These are phyloP conservation scores for Arachis monticola DNA, from an alignment of 331 rosid genomes.

Conservation along the genomic window DNA sequence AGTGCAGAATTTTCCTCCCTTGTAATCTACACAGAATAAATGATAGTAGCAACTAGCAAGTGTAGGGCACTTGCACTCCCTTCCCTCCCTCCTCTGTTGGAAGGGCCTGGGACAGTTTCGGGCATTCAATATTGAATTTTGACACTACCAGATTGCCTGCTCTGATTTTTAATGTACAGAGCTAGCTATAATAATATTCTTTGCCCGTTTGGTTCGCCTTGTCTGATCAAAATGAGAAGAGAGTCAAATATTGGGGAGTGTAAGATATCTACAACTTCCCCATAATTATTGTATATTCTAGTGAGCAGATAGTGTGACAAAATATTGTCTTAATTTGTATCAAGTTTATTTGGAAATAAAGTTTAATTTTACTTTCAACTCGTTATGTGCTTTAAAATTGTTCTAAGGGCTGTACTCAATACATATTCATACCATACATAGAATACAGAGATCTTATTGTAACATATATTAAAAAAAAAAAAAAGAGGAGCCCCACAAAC, in stretches of 20 bases:
- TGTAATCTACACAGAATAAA: slow-evolving; percentile 2
- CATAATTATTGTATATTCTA: background rate
- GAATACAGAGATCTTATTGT: no score
- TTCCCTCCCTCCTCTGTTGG: no score
- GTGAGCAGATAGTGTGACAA: no score
- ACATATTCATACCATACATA: no score
- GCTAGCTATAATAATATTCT: slow-evolving; percentile 1
- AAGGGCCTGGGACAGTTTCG: background rate
- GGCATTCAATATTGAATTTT: slow-evolving; percentile 40
- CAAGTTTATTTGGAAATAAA: no score
- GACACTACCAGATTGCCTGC: slow-evolving; percentile 18
- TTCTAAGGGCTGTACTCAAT: no score
- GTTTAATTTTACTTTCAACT: no score
- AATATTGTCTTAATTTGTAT: no score
- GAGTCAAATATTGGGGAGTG: background rate
- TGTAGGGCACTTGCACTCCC: background rate
- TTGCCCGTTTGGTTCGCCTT: background rate
- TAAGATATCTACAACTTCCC: background rate
- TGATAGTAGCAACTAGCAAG: no score
- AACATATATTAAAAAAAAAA: no score
- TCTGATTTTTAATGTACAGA: slow-evolving; percentile 32
- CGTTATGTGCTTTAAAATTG: no score
- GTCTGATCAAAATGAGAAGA: background rate
- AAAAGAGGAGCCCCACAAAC: no score
- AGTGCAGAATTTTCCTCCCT: slow-evolving; percentile 8